phyloP scores from a whole-genome alignment of 306 rosid genomes.

The Trifolium repens region DNA sequence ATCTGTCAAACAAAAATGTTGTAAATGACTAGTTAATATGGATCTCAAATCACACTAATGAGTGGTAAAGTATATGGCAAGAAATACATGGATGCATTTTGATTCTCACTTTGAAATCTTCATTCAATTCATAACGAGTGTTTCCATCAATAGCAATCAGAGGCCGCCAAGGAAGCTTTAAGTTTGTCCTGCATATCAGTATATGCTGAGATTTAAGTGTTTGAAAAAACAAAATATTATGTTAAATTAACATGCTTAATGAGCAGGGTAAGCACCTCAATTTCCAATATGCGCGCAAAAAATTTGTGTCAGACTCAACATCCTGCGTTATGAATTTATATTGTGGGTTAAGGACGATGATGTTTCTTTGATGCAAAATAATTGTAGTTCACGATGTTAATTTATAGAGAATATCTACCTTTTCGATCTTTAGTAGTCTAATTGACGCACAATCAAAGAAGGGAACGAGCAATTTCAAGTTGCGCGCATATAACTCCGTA shows the following conservation, averaged over 20 bases:
- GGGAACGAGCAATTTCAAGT: slow-evolving; percentile 96
- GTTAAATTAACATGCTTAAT: slow-evolving; percentile 15
- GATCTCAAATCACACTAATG: slow-evolving; percentile 16
- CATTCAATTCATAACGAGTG: slow-evolving; percentile 70
- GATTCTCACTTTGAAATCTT: slow-evolving; percentile 57
- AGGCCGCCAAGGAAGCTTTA: slow-evolving; percentile 95
- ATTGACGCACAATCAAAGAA: slow-evolving; percentile 82
- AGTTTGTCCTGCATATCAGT: slow-evolving; percentile 70
- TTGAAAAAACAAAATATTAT: not conserved
- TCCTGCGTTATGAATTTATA: slow-evolving; percentile 53
- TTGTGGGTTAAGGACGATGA: slow-evolving; percentile 32
- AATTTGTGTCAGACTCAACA: slow-evolving; percentile 51
- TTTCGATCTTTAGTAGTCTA: slow-evolving; percentile 63
- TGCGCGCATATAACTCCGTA: slow-evolving; percentile 79
- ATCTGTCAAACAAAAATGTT: slow-evolving; percentile 57
- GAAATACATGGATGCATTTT: slow-evolving; percentile 22
- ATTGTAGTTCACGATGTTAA: slow-evolving; percentile 23
- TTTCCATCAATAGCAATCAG: slow-evolving; percentile 75
- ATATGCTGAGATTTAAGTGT: not conserved
- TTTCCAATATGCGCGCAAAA: slow-evolving; percentile 78
- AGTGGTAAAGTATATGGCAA: slow-evolving; percentile 10
- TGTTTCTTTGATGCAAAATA: slow-evolving; percentile 11
- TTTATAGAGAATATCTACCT: slow-evolving; percentile 56
- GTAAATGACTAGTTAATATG: slow-evolving; percentile 29
- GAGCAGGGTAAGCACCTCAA: slow-evolving; percentile 64